phyloP scores from a whole-genome alignment of 495 filamentous ascomycete species.

The Parmelia sp. region DNA sequence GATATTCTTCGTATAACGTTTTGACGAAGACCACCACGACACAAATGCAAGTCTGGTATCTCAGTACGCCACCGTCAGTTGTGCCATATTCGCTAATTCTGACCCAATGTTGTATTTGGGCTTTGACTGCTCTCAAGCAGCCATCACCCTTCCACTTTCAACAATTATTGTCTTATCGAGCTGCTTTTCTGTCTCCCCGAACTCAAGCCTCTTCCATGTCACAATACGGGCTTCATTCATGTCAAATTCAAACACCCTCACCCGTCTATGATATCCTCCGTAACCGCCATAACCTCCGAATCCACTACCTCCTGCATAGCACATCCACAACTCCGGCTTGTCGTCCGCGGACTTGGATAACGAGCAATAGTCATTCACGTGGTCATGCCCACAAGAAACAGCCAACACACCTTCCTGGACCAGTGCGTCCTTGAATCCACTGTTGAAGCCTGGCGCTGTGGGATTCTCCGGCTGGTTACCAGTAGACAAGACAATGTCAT shows the following conservation, averaged over 20 bases:
- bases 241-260: slow-evolving; percentile 88
- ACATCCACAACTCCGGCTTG: slow-evolving; percentile 90
- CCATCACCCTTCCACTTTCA: slow-evolving; percentile 62
- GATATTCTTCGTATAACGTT: not conserved
- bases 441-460: slow-evolving; percentile 84
- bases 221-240: slow-evolving; percentile 76
- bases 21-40: not conserved
- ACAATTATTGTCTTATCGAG: slow-evolving; percentile 86
- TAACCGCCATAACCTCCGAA: slow-evolving; percentile 95
- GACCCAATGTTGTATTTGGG: not conserved
- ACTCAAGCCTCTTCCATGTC: slow-evolving; percentile 90
- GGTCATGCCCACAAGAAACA: slow-evolving; percentile 91
- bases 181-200: slow-evolving; percentile 61
- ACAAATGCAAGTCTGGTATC: not conserved
- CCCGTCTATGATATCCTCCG: slow-evolving; percentile 70
- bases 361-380: slow-evolving; percentile 93
- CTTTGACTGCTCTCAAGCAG: slow-evolving; percentile 17
- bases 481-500: slow-evolving; percentile 44
- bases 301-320: slow-evolving; percentile 82
- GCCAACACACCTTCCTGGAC: slow-evolving; percentile 76
- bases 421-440: slow-evolving; percentile 78
- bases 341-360: slow-evolving; percentile 47
- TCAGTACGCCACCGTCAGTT: not conserved
- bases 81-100: not conserved
- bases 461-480: slow-evolving; percentile 67